Evolutionary conservation across 2,329 filamentous ascomycete species (phyloP).

Genomic region (Talaromyces sp.): DNA sequence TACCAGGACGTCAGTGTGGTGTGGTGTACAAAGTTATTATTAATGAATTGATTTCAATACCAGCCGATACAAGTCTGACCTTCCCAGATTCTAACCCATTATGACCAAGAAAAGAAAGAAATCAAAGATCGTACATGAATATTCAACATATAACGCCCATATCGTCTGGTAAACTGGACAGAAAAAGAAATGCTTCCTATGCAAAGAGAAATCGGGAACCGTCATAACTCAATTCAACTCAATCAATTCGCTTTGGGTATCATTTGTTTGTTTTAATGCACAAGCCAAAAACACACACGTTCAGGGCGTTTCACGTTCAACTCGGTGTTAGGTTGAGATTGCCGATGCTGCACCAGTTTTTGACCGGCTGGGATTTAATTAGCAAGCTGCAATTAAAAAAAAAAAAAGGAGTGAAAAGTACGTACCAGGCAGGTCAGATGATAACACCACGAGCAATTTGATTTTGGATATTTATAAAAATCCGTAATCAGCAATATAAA

Average conservation of each 20-base stretch:
- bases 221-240: background rate
- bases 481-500: constrained; percentile 86
- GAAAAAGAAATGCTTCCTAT: background rate
- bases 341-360: constrained; percentile 39
- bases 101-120: too few species aligned
- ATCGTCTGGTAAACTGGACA: too few species aligned
- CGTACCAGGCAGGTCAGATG: constrained; percentile 88
- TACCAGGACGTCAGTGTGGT: too few species aligned
- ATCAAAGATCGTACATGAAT: background rate
- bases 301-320: background rate
- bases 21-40: background rate
- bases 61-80: too few species aligned
- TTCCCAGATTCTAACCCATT: too few species aligned
- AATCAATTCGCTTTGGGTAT: constrained; percentile 2
- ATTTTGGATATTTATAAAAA: constrained; percentile 70
- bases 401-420: constrained; percentile 22
- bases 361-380: constrained; percentile 29
- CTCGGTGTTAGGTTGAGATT: constrained; percentile 20
- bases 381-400: background rate
- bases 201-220: background rate
- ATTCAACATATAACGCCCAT: background rate
- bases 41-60: background rate
- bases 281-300: background rate
- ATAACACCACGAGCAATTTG: constrained; percentile 86
- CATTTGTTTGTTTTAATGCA: background rate